These are phyloP conservation scores for Myxozyma neglecta DNA, from an alignment of 805 yeast species.

Conservation along the genomic window DNA sequence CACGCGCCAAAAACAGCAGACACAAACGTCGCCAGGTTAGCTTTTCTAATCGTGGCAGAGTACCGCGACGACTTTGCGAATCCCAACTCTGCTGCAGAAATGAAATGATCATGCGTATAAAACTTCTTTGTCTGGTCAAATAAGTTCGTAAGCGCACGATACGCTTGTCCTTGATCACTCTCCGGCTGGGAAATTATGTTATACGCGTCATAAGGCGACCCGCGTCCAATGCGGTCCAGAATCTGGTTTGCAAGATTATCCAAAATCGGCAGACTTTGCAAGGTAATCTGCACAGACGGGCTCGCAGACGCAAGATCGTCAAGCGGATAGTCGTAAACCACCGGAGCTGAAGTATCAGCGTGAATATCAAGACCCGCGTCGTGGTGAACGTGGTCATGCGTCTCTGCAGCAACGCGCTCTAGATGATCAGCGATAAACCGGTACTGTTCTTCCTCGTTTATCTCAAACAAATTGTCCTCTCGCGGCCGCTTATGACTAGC, in stretches of 20 bases:
- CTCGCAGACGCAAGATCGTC: constrained; percentile 13
- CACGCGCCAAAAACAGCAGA: constrained; percentile 83
- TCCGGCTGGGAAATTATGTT: constrained; percentile 66
- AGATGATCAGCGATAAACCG: constrained; percentile 37
- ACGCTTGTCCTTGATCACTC: constrained; percentile 59
- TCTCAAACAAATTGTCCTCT: constrained; percentile 20
- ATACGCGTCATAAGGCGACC: constrained; percentile 74
- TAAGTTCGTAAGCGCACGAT: constrained; percentile 65
- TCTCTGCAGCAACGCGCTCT: constrained; percentile 10
- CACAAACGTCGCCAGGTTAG: constrained; percentile 82
- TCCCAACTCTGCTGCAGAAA: constrained; percentile 60
- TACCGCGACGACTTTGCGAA: constrained; percentile 35
- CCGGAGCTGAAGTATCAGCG: background rate
- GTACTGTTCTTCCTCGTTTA: constrained; percentile 37
- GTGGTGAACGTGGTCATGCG: background rate
- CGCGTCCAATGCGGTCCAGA: constrained; percentile 62
- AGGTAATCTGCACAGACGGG: constrained; percentile 19
- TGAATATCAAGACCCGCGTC: background rate
- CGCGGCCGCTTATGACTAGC: background rate
- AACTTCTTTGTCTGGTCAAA: constrained; percentile 75
- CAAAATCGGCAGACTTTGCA: constrained; percentile 56
- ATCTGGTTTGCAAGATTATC: constrained; percentile 81
- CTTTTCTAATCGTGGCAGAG: constrained; percentile 70
- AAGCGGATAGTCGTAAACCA: constrained; percentile 6
- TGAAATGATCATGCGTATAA: constrained; percentile 69